These are phyloP conservation scores for Ogataea salicorniae DNA, from an alignment of 805 yeast genomes.

Conservation along the genomic window DNA sequence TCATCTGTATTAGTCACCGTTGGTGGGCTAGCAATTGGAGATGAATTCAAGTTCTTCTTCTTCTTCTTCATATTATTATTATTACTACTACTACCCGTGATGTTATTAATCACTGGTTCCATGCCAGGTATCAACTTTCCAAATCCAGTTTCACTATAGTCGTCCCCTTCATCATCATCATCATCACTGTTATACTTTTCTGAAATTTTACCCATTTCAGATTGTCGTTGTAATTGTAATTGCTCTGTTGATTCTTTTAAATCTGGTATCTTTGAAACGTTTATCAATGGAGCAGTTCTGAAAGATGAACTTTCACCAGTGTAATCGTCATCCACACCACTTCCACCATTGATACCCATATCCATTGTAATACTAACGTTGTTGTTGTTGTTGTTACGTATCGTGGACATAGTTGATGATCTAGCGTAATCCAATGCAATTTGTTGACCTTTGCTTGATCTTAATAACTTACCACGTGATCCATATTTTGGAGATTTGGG, in stretches of 20 bases:
- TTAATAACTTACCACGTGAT: constrained; percentile 31
- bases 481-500: constrained; percentile 45
- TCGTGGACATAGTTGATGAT: constrained; percentile 1
- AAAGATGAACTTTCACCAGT: neutral
- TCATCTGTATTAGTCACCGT: too few species aligned
- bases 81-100: too few species aligned
- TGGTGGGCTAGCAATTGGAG: too few species aligned
- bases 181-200: constrained; percentile 7
- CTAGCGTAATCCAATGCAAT: constrained; percentile 25
- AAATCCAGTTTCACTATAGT: neutral
- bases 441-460: constrained; percentile 24
- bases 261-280: neutral
- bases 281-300: constrained; percentile 2
- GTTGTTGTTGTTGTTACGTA: neutral
- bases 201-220: too few species aligned
- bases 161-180: constrained; percentile 2
- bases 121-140: too few species aligned
- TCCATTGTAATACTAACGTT: neutral
- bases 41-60: too few species aligned
- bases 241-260: neutral
- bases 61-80: too few species aligned
- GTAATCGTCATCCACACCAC: neutral
- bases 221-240: too few species aligned
- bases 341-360: too few species aligned
- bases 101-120: too few species aligned